Evolutionary conservation across 2,329 filamentous ascomycete genomes (phyloP), one percentile per base, ranked within the genome.

Genomic region (Dactylellina haptotyla): DNA sequence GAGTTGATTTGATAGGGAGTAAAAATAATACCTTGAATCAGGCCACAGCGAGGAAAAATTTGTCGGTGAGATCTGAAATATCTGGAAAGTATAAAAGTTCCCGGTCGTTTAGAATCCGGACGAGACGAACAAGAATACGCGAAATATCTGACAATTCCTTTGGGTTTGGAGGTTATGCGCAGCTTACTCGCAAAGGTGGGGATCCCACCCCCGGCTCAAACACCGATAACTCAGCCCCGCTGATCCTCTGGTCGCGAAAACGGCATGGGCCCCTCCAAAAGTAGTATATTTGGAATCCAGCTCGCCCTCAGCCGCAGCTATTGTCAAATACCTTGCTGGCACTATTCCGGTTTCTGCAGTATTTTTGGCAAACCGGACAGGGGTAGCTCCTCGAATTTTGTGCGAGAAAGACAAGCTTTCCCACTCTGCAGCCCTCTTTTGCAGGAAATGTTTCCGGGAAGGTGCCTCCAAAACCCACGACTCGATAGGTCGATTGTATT

Each of bases 301-400:
- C 57, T 63, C 32, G 51, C 67, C 59, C 61, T 73, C 69, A 73
- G 69, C 69, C 69, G 69, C 61, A 73, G 69, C 45, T 34, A 56
- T 73, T 73, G 41, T 73, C 61, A 59, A 64, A 73, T 73, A 65
- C 59, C 23, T 25, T 61, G 41, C 37, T 39, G n/a, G 26, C 26
- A 70, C 65, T 30, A 61, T 72, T 64, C 67, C 69, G 32, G 34
- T 48, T 66, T 72, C 69, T 51, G 69, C 61, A 66, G 61, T 73
- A 66, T 73, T 73, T 73, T 66, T 73, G 69, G 69, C 61, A 66
- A 73, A 73, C 61, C 16, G 34, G 16, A 18, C 69, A 37, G 45
- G 67, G 67, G 67, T 59, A 72, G 67, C 67, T 67, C 12, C 50
- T 34, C 6, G 18, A 10, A 50, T 18, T 3, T 20, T 18, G 56